These are phyloP conservation scores for Themeda triandra DNA, from an alignment of 176 grass and related monocot genomes.

Conservation along the genomic window DNA sequence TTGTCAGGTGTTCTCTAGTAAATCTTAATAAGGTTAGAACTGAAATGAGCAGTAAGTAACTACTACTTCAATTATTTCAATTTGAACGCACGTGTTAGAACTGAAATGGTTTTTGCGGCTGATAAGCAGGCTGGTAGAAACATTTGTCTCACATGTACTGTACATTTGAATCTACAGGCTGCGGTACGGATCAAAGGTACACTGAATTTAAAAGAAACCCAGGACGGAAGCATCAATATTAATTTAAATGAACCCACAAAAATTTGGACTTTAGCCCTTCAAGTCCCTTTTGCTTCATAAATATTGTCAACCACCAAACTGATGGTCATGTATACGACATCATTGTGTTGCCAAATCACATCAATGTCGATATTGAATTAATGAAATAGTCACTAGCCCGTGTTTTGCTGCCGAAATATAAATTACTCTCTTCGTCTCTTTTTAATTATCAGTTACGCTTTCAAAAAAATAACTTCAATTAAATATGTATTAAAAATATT, in stretches of 20 bases:
- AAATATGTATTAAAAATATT: no score
- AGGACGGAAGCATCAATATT: background rate
- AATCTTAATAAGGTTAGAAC: no score
- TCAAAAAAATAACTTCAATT: no score
- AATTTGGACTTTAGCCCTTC: constrained; percentile 6
- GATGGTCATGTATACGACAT: background rate
- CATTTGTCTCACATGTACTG: background rate
- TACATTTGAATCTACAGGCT: background rate
- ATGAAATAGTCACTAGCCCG: background rate
- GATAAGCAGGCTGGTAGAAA: no score
- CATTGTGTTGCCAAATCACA: constrained; percentile 18
- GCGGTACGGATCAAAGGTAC: background rate
- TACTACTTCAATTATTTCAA: no score
- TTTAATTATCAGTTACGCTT: no score
- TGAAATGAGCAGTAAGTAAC: no score
- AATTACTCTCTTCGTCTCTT: no score
- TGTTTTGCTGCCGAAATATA: background rate
- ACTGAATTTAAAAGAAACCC: background rate
- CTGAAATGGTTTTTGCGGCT: no score
- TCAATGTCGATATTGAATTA: background rate
- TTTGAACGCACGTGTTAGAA: no score
- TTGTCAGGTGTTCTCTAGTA: no score
- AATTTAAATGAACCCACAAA: background rate
- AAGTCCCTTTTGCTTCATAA: constrained; percentile 23
- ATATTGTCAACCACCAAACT: constrained; percentile 23